Base-by-base conservation (phyloP, 2,329 filamentous ascomycete species). In the Neopestalotiopsis rosae region DNA sequence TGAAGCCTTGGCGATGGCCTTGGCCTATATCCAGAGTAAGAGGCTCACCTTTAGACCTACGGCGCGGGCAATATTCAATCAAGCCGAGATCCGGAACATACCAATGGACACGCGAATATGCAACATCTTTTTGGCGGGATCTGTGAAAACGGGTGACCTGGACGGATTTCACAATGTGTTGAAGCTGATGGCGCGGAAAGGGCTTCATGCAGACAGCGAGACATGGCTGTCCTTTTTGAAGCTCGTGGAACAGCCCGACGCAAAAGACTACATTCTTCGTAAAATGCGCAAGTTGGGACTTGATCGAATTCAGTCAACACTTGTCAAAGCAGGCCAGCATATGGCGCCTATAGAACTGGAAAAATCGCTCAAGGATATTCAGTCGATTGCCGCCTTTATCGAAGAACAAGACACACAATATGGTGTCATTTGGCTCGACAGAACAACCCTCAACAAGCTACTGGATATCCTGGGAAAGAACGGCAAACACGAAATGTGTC, bases 181-280 rank as follows among this genome's bases (percentile, higher is more conserved):
- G 24, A 73, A 69, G 67, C 62, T 71, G n/a, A 77, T 79, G 75
- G 65, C 73, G 58, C 71, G 73, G 12, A 76, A 73, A 62, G 71
- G 74, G 20, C 71, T 69, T 28, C 70, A 70, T 13, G 67, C 74
- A 1, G 71, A 76, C 45, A 71, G 68, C 28, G 72, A 68, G 65
- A 70, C 72, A 17, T 79, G 78, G 78, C 58, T 69, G 12, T 72
- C 74, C 3, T 75, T 79, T 38, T 58, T 79, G 34, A 79, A 82
- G 68, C 84, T 85, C 79, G 74, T 85, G 67, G 71, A 78, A 73
- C 69, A 81, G 76, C 75, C 83, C 67, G 72, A 80, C 52, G 70
- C 76, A 61, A 76, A 84, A 65, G 76, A 80, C 13, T 84, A 87
- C 67, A 84, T 89, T 71, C 81, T 85, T 64, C 79, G 78, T 68